Evolutionary conservation across 2,329 filamentous ascomycete genomes (phyloP).

Genomic region (Teratosphaeriaceae sp.): DNA sequence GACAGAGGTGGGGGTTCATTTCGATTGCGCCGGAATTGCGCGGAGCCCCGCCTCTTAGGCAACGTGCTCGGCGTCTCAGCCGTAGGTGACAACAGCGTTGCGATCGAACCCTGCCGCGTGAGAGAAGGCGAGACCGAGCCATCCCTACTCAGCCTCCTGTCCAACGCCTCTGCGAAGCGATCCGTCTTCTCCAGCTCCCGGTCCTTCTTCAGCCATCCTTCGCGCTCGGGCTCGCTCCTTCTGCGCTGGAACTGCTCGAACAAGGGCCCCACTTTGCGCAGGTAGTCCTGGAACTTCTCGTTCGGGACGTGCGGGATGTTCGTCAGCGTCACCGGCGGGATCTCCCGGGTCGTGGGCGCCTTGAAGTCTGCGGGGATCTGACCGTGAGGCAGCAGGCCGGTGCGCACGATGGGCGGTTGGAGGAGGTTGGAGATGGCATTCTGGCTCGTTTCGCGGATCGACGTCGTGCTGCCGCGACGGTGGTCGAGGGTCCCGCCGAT

Average conservation of each 20-base stretch:
- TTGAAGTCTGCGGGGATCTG: constrained; percentile 55
- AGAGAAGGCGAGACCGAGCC: constrained; percentile 27
- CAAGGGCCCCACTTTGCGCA: constrained; percentile 75
- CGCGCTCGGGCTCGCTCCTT: constrained; percentile 64
- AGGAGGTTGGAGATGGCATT: constrained; percentile 96
- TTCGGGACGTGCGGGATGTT: constrained; percentile 78
- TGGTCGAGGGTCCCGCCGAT: constrained; percentile 75
- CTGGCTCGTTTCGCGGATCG: constrained; percentile 68
- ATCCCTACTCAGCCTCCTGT: constrained; percentile 33
- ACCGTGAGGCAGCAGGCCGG: constrained; percentile 75
- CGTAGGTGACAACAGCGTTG: constrained; percentile 36
- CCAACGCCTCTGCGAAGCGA: constrained; percentile 43
- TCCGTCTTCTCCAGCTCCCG: constrained; percentile 40
- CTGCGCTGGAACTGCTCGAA: constrained; percentile 85
- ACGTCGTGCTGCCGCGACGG: constrained; percentile 49
- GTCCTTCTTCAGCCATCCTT: constrained; percentile 41
- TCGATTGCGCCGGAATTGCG: constrained; percentile 48
- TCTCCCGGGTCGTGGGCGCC: constrained; percentile 78
- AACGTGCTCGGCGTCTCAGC: constrained; percentile 24
- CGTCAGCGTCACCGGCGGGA: constrained; percentile 84
- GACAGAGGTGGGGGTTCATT: constrained; percentile 79
- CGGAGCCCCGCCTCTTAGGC: constrained; percentile 46
- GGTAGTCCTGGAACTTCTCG: constrained; percentile 74
- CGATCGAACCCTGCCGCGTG: constrained; percentile 36
- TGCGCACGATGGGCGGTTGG: constrained; percentile 81